These are phyloP conservation scores for Macadamia integrifolia DNA, from an alignment of 164 flowering plant genomes.

Conservation along the genomic window DNA sequence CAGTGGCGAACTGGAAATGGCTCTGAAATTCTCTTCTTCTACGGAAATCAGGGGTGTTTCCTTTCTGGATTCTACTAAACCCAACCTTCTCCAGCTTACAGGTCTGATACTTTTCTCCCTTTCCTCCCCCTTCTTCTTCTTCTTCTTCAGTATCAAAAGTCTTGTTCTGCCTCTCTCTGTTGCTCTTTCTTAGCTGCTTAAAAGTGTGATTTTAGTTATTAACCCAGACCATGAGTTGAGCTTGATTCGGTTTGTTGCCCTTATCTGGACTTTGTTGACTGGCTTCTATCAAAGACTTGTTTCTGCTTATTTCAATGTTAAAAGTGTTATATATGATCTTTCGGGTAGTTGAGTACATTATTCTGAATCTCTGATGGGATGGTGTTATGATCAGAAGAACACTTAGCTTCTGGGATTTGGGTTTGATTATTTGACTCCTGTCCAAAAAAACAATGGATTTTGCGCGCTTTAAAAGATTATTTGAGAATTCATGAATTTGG, in stretches of 20 bases:
- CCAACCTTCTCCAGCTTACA: constrained; percentile 39
- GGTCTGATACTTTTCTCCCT: constrained; percentile 29
- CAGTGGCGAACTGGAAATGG: constrained; percentile 29
- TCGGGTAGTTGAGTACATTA: too few relatives aligned
- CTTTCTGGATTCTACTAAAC: constrained; percentile 49
- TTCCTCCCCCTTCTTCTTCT: background rate
- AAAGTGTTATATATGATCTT: too few relatives aligned
- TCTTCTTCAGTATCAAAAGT: background rate
- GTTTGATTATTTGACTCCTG: too few relatives aligned
- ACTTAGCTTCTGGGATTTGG: background rate
- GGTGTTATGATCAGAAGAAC: too few relatives aligned
- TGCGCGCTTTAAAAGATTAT: too few relatives aligned
- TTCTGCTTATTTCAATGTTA: too few relatives aligned
- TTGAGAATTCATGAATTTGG: too few relatives aligned
- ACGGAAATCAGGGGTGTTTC: constrained; percentile 47
- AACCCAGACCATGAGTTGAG: too few relatives aligned
- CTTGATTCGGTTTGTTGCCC: background rate
- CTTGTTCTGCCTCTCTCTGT: background rate
- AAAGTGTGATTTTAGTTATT: background rate
- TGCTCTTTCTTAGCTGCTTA: background rate
- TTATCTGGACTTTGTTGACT: background rate
- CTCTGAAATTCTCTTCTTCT: constrained; percentile 50
- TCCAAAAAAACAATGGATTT: too few relatives aligned
- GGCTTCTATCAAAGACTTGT: too few relatives aligned
- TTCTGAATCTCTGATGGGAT: too few relatives aligned